Conservation (phyloP, 805 yeast genomes). For the Wickerhamiella hasegawae region DNA sequence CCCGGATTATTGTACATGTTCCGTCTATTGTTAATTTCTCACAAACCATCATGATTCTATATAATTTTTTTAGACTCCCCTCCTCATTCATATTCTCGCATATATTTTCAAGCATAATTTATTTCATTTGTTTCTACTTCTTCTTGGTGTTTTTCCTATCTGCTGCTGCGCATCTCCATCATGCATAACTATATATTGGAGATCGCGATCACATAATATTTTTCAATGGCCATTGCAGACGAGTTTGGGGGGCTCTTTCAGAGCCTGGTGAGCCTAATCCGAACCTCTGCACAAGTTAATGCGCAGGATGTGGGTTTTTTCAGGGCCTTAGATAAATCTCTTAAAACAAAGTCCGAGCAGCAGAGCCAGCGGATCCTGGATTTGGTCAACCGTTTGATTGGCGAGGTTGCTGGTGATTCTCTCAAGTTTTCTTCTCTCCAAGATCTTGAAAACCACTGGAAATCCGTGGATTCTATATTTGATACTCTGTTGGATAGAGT, state of each 20-base stretch:
- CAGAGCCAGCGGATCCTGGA: slow-evolving; percentile 18
- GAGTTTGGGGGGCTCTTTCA: slow-evolving; percentile 23
- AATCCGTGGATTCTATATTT: slow-evolving; percentile 38
- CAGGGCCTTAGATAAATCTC: slow-evolving; percentile 38
- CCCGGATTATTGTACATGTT: too few species aligned
- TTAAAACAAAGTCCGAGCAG: slow-evolving; percentile 28
- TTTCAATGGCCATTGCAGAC: slow-evolving; percentile 11
- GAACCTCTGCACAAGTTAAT: slow-evolving; percentile 54
- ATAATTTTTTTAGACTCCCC: too few species aligned
- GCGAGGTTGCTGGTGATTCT: slow-evolving; percentile 16
- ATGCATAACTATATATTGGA: too few species aligned
- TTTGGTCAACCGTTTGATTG: slow-evolving; percentile 17
- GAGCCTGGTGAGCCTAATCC: slow-evolving; percentile 37
- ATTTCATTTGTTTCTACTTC: too few species aligned
- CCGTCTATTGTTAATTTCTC: too few species aligned
- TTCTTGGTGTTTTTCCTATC: too few species aligned
- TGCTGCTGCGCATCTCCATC: too few species aligned
- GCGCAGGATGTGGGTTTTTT: slow-evolving; percentile 72
- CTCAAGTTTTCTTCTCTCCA: slow-evolving; percentile 27
- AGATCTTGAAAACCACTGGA: slow-evolving; percentile 40
- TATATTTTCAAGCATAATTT: too few species aligned
- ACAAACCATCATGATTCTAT: too few species aligned
- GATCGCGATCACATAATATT: slow-evolving; percentile 3
- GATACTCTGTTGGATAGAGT: slow-evolving; percentile 64
- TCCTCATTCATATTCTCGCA: too few species aligned